Evolutionary conservation across 108 stramenopile species (phyloP), one percentile per base, ranked within the genome.

Genomic region (Fragilariopsis cylindrus): DNA sequence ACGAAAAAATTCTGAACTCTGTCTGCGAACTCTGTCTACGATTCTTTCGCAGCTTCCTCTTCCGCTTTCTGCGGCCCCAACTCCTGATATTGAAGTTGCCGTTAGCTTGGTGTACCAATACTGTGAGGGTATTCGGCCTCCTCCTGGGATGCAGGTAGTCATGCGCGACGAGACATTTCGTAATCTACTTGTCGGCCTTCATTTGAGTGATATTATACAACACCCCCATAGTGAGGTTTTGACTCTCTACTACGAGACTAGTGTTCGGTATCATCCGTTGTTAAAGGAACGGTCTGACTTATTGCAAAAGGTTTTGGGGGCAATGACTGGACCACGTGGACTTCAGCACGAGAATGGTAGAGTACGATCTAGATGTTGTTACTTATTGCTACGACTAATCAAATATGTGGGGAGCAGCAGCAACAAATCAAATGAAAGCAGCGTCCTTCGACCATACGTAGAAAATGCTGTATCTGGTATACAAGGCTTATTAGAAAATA

Each of bases 381-480:
- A 92, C 45, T 63, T 92, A 16, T 50, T 92, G 45, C 71, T 88
- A 12, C 70, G 82, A 9, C 67, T 92, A 18, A 78, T 90, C 7
- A 89, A 88, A 60, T 77, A 84, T 30, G 16, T 88, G 16, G 85
- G 81, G n/a, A 82, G 69, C 54, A 21, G 9, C 16, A 58, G 57
- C 8, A 53, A 40, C 39, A 77, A 77, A 41, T 42, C 46, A 8
- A 63, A 60, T 9, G 43, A 3, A 18, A 39, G 19, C 7, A 68
- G 52, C 45, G 60, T 83, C 16, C 67, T 90, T 45, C 77, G 88
- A 13, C 81, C 85, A 19, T 86, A 86, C 42, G 88, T 88, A 4
- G 88, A 92, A 69, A 87, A 78, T 8, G 87, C 86, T 0, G 85
- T 92, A 5, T 54, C 76, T 18, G 91, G 91, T 19, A 92, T 92